Evolutionary conservation across 208 protist species (phyloP).

Genomic region (Naegleria lovaniensis): DNA sequence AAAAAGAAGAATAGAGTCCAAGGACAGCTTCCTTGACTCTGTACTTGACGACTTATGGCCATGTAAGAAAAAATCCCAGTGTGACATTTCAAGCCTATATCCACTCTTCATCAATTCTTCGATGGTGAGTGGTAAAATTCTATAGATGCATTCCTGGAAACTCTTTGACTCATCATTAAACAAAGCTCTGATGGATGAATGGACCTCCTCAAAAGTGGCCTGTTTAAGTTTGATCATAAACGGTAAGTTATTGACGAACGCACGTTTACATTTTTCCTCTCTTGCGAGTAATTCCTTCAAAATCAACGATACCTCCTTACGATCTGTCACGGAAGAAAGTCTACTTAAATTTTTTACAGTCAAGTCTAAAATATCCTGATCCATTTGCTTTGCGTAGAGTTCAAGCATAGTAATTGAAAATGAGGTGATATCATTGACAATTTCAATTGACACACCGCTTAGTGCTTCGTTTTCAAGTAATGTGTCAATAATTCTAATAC

Average conservation of each 20-base stretch:
- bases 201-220: not conserved
- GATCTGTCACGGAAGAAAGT: not conserved
- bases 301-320: too few species aligned
- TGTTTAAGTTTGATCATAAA: not conserved
- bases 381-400: not conserved
- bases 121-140: not conserved
- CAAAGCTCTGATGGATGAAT: not conserved
- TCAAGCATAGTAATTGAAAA: not conserved
- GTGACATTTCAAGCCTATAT: not conserved
- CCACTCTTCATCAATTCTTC: too few species aligned
- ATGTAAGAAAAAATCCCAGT: not conserved
- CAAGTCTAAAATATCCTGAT: not conserved
- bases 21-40: not conserved
- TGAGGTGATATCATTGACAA: not conserved
- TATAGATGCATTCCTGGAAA: not conserved
- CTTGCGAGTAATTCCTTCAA: too few species aligned
- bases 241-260: not conserved
- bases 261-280: not conserved
- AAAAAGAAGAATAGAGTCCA: not conserved
- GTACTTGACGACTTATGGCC: not conserved
- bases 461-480: not conserved
- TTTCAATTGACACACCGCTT: not conserved
- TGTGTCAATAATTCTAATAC: not conserved
- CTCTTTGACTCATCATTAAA: not conserved
- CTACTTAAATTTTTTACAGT: not conserved